A percentile compares a stretch with the other conserved stretches of the same genome.
Conservation (phyloP, 768 basidiomycete species). For the Podaxis carcinomalis region DNA sequence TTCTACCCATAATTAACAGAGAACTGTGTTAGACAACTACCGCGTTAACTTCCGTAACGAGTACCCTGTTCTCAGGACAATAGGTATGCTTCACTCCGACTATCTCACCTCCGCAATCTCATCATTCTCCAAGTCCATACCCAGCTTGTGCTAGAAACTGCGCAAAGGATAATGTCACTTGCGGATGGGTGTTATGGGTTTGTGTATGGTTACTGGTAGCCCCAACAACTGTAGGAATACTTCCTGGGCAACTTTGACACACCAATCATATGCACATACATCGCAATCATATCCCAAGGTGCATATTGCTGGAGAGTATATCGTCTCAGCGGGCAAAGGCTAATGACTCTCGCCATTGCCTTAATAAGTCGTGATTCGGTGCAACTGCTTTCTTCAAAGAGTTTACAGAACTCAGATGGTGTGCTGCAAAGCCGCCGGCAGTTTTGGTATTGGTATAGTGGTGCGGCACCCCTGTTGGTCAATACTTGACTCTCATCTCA, state of each 20-base stretch:
- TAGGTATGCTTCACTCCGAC: not conserved
- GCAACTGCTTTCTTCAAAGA: not conserved
- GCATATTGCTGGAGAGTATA: constrained; percentile 9
- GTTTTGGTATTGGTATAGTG: not conserved
- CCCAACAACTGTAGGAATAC: not conserved
- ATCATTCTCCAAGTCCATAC: not conserved
- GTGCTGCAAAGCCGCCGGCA: not conserved
- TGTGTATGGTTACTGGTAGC: not conserved
- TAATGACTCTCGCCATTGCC: not conserved
- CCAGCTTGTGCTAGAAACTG: not conserved
- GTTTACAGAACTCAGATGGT: not conserved
- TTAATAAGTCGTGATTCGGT: not conserved
- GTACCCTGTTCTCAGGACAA: constrained; percentile 1
- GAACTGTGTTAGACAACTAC: not conserved
- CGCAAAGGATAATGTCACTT: not conserved
- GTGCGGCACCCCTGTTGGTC: not conserved
- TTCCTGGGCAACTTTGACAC: constrained; percentile 3
- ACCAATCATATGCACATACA: not conserved
- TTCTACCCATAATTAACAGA: not conserved
- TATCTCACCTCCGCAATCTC: not conserved
- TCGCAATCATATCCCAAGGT: not conserved
- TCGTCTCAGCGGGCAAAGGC: not conserved
- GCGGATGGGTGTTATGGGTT: constrained; percentile 3
- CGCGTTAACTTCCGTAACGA: not conserved
- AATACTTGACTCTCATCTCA: not conserved